These are phyloP conservation scores for Epichloe glyceriae DNA, from an alignment of 2,329 filamentous ascomycete genomes.

Conservation along the genomic window DNA sequence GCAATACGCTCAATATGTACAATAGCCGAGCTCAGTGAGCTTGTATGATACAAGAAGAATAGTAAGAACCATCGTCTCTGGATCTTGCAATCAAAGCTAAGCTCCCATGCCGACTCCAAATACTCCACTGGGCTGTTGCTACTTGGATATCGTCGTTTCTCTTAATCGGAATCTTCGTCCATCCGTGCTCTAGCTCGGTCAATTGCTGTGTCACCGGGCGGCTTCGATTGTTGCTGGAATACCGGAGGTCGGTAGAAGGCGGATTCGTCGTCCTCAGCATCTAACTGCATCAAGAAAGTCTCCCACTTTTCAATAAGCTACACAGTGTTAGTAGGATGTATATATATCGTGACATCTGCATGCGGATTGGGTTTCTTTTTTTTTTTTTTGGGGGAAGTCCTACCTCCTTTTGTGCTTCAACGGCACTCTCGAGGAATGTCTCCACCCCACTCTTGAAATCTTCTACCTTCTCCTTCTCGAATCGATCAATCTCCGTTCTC, in stretches of 20 bases:
- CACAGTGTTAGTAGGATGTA: slow-evolving; percentile 1
- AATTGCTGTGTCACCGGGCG: slow-evolving; percentile 43
- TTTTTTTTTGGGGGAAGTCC: slow-evolving; percentile 13
- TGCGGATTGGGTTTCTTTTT: too few species aligned
- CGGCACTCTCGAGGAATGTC: slow-evolving; percentile 91
- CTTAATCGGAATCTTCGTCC: slow-evolving; percentile 43
- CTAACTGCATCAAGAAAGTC: slow-evolving; percentile 90
- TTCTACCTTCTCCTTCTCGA: slow-evolving; percentile 95
- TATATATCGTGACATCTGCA: not conserved
- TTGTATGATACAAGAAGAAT: slow-evolving; percentile 22
- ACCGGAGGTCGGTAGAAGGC: slow-evolving; percentile 53
- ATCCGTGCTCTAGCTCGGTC: slow-evolving; percentile 46
- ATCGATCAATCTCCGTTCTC: slow-evolving; percentile 80
- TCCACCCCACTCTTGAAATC: slow-evolving; percentile 98
- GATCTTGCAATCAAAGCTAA: slow-evolving; percentile 6
- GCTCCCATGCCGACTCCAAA: not conserved
- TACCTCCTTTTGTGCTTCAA: slow-evolving; percentile 98
- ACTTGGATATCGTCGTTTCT: slow-evolving; percentile 4
- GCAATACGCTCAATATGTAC: slow-evolving; percentile 19
- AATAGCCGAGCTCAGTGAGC: slow-evolving; percentile 19
- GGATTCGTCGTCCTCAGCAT: slow-evolving; percentile 77
- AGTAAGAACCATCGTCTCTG: slow-evolving; percentile 14
- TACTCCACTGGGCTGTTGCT: slow-evolving; percentile 6
- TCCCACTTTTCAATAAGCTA: slow-evolving; percentile 84
- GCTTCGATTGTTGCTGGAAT: slow-evolving; percentile 36